These are phyloP conservation scores for Rubus parviflorus DNA, from an alignment of 306 rosid species.

Conservation along the genomic window DNA sequence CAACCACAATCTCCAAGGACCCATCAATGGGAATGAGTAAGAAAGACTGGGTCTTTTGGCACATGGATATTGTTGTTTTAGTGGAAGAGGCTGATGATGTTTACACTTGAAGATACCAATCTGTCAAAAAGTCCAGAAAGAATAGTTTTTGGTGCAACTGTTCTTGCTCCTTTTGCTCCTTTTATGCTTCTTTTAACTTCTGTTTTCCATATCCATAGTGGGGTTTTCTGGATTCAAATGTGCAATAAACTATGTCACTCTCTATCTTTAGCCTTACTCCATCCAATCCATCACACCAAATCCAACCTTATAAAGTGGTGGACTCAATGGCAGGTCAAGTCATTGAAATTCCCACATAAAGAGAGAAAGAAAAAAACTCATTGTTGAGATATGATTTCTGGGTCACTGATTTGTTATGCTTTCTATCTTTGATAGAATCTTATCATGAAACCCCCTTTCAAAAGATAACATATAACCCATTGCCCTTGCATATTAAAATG, in stretches of 20 bases:
- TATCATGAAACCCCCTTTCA: conserved; percentile 51
- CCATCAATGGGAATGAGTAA: conserved; percentile 49
- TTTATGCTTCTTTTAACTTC: conserved; percentile 25
- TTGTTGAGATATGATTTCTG: conserved; percentile 53
- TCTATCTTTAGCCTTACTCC: conserved; percentile 64
- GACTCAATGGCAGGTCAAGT: conserved; percentile 49
- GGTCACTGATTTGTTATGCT: conserved; percentile 43
- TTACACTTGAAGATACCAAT: conserved; percentile 48
- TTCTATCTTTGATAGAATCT: conserved; percentile 52
- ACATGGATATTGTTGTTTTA: conserved; percentile 53
- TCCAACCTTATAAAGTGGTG: conserved; percentile 52
- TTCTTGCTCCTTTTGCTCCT: conserved; percentile 29
- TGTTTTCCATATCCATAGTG: conserved; percentile 37
- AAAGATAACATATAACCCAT: conserved; percentile 36
- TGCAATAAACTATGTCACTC: conserved; percentile 56
- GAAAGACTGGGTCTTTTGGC: conserved; percentile 46
- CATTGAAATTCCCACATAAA: conserved; percentile 54
- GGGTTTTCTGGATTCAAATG: conserved; percentile 41
- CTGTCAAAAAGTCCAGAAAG: conserved; percentile 35
- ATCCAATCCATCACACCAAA: conserved; percentile 30
- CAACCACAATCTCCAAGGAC: conserved; percentile 60
- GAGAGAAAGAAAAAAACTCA: conserved; percentile 15
- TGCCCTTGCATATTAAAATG: conserved; percentile 44
- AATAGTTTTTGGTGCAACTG: conserved; percentile 37
- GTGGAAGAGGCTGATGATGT: conserved; percentile 67